Base-by-base conservation (phyloP, 2,329 filamentous ascomycete species). In the Fusarium xylarioides region DNA sequence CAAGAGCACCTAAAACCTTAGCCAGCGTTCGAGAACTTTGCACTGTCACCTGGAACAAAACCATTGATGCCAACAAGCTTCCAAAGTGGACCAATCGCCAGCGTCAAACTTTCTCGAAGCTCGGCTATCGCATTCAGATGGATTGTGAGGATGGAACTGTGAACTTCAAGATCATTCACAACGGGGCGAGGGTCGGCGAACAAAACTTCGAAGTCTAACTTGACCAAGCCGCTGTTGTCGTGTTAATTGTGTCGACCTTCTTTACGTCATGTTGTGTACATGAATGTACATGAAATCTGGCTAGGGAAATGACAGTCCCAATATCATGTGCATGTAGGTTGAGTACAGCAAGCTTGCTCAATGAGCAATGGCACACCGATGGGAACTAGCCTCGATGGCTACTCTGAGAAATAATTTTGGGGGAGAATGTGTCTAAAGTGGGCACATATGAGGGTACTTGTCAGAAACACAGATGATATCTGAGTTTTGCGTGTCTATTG, bases 131-230 rank as follows among this genome's bases (percentile, higher is more conserved):
- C 0, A 9, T 79, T 5, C 40, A 75, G 14, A 77, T 80, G 69
- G 55, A 70, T 1, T 72, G 73, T 11, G 68, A 76, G 3, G 76
- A 75, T 3, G 68, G 62, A 9, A 73, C 61, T 2, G 34, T 77
- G 10, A 75, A 77, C 11, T 79, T 81, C n/a, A 26, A 58, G 0
- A 12, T 79, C 9, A 54, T 67, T 7, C 50, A 74, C 2, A 3
- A 70, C 0, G 68, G 59, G 2, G 40, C 63, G 2, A 68, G 35
- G 5, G 61, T 80, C 1, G 76, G 56, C 1, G 61, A 40, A 0
- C 59, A 66, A 6, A 75, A 76, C 10, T 64, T 81, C 4, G 47
- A 66, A 2, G 70, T 80, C 1, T 49, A 73, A 0, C 79, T 78
- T 38, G 18, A 11, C n/a, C 56, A 57, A 18, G 19, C 10, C 28